These are phyloP conservation scores for Cyclocybe cylindracea DNA, from an alignment of 768 basidiomycete species.

Conservation along the genomic window DNA sequence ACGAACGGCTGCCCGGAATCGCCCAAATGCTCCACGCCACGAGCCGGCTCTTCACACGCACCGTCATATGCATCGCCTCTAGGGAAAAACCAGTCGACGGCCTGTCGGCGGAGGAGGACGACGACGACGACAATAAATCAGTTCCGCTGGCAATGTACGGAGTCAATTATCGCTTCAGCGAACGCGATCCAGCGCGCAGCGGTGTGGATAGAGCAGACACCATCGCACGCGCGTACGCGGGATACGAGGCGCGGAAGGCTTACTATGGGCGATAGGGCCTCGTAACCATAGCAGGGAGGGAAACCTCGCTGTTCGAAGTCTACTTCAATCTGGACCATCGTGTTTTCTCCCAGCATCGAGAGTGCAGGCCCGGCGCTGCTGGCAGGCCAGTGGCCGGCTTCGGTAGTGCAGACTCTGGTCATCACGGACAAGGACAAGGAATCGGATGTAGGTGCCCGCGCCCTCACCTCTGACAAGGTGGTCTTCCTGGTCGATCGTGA, in stretches of 20 bases:
- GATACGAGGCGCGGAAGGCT: not conserved
- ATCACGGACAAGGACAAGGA: no score
- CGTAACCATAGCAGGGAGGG: not conserved
- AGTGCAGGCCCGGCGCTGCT: no score
- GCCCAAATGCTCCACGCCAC: not conserved
- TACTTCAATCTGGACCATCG: no score
- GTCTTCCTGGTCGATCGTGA: no score
- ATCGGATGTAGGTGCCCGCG: no score
- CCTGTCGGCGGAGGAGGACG: not conserved
- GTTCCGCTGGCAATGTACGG: conserved; percentile 23
- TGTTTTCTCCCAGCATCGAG: no score
- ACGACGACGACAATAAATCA: conserved; percentile 12
- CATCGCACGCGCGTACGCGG: not conserved
- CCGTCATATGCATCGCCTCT: not conserved
- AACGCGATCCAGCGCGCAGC: not conserved
- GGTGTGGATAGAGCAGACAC: not conserved
- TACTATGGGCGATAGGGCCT: not conserved
- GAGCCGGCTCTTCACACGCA: not conserved
- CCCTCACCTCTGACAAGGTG: no score
- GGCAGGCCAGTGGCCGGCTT: no score
- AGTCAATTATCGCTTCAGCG: conserved; percentile 27
- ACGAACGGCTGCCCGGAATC: not conserved
- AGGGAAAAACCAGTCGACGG: not conserved
- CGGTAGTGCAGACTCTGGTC: no score
- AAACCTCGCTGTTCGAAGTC: not conserved